These are phyloP conservation scores for Chlamydomonas asymmetrica DNA, from an alignment of 139 green algal genomes.

Conservation along the genomic window DNA sequence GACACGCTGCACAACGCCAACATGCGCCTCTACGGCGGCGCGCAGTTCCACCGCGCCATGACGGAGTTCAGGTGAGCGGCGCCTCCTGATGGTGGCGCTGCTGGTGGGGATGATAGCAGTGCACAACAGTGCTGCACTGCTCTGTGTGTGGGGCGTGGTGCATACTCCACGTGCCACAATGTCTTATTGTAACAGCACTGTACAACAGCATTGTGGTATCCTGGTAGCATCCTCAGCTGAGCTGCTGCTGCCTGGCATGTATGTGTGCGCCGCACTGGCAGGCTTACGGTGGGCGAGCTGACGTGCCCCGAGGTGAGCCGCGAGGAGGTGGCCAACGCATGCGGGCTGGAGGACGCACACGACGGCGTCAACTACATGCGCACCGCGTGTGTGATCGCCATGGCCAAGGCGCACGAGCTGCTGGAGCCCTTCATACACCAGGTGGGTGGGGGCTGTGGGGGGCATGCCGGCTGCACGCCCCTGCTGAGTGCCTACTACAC, in stretches of 20 bases:
- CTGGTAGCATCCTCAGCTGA: no score
- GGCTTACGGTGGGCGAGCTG: constrained; percentile 26
- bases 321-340: constrained; percentile 96
- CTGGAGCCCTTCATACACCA: constrained; percentile 95
- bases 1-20: constrained; percentile 78
- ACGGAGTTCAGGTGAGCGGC: constrained; percentile 77
- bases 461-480: no score
- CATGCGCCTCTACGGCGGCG: constrained; percentile 95
- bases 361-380: constrained; percentile 96
- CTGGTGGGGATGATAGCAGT: no score
- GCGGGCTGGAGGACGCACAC: constrained; percentile 93
- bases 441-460: constrained; percentile 38
- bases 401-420: constrained; percentile 77
- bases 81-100: no score
- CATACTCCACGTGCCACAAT: no score
- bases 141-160: no score
- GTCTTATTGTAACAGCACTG: no score
- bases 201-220: no score
- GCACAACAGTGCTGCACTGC: no score
- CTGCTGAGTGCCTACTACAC: no score
- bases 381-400: constrained; percentile 92
- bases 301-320: constrained; percentile 42
- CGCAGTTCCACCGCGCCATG: constrained; percentile 95
- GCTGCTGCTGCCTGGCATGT: no score
- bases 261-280: no score